Percentiles rank a stretch among this genome's conserved stretches.
phyloP scores from a whole-genome alignment of 768 basidiomycete genomes.

The Tylopilus balloui region DNA sequence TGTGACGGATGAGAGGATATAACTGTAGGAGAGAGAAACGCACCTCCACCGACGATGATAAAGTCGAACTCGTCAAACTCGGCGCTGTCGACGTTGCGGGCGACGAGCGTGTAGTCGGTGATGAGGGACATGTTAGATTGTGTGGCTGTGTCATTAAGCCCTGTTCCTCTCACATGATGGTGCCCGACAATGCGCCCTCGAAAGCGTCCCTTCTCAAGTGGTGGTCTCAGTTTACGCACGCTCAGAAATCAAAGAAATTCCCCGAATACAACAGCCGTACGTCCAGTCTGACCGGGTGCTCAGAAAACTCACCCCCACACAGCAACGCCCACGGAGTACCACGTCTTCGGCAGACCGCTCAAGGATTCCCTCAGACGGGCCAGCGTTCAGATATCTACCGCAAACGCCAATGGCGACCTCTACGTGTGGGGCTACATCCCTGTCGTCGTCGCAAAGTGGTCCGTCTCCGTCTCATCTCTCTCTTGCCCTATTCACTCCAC shows the following conservation, averaged over 20 bases:
- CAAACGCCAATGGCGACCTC: constrained; percentile 73
- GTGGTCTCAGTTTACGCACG: constrained; percentile 74
- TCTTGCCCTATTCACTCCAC: constrained; percentile 4
- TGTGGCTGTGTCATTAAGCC: constrained; percentile 19
- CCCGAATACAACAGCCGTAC: constrained; percentile 41
- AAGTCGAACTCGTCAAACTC: constrained; percentile 41
- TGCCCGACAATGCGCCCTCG: constrained; percentile 35
- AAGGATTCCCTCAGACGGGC: constrained; percentile 82
- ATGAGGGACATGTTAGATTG: neutral
- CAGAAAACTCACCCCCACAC: neutral
- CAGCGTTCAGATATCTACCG: constrained; percentile 90
- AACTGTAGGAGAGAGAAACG: neutral
- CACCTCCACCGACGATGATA: constrained; percentile 54
- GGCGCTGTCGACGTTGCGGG: neutral
- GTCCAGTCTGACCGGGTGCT: neutral
- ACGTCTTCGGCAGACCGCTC: constrained; percentile 84
- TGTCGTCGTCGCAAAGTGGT: constrained; percentile 98
- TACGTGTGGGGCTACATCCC: constrained; percentile 95
- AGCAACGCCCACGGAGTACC: constrained; percentile 33
- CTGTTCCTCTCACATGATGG: constrained; percentile 14
- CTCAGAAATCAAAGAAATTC: constrained; percentile 59
- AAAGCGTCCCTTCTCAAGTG: constrained; percentile 70
- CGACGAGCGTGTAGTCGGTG: constrained; percentile 1
- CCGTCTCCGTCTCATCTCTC: constrained; percentile 24
- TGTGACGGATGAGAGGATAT: neutral